These are phyloP conservation scores for Sporothrix pallida DNA, from an alignment of 2,329 filamentous ascomycete species.

Conservation along the genomic window DNA sequence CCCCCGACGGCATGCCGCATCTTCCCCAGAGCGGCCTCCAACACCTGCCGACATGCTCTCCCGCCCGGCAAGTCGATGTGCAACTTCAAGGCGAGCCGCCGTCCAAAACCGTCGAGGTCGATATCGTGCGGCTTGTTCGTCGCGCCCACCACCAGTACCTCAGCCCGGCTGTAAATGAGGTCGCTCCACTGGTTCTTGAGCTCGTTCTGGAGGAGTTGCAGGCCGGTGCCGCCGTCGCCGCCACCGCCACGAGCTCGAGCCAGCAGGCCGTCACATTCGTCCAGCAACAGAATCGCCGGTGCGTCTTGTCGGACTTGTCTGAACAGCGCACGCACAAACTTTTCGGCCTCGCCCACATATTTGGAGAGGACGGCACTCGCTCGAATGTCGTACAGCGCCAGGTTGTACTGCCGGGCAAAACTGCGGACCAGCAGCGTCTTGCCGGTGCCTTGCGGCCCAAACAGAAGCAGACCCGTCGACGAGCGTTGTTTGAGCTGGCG, in stretches of 20 bases:
- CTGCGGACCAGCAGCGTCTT: conserved; percentile 8
- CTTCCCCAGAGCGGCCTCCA: background rate
- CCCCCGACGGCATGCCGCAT: background rate
- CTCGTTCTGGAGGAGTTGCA: conserved; percentile 1
- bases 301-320: background rate
- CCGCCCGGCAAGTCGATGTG: background rate
- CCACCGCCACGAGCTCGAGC: background rate
- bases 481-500: conserved; percentile 6
- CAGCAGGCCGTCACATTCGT: background rate
- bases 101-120: background rate
- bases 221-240: background rate
- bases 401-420: background rate
- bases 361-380: background rate
- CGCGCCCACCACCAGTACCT: conserved; percentile 1
- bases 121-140: conserved; percentile 20
- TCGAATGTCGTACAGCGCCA: background rate
- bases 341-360: conserved; percentile 2
- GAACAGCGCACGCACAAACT: background rate
- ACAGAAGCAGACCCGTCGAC: background rate
- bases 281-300: background rate
- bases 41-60: background rate
- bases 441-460: background rate
- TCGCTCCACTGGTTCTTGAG: conserved; percentile 17
- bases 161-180: background rate
- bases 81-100: background rate